These are phyloP conservation scores for Metarhizium brunneum DNA, from an alignment of 2,329 filamentous ascomycete genomes.

Conservation along the genomic window DNA sequence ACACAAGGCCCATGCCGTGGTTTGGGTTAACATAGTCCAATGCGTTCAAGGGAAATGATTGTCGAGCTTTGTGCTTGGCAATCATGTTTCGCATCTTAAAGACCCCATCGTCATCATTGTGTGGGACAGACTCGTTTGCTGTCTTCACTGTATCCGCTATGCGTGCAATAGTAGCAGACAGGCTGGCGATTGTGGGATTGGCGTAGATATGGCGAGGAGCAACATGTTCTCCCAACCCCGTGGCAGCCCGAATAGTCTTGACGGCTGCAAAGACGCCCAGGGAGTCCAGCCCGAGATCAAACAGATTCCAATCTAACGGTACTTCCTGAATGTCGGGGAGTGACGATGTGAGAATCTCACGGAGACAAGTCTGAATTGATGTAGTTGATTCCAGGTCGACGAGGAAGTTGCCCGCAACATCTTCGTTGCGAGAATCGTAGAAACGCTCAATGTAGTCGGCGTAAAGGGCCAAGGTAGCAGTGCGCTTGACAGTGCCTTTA, in stretches of 20 bases:
- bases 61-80: conserved; percentile 15
- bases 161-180: conserved; percentile 15
- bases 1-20: conserved; percentile 19
- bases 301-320: conserved; percentile 15
- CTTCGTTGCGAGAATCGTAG: conserved; percentile 21
- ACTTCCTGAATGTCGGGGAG: conserved; percentile 10
- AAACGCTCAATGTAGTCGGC: conserved; percentile 35
- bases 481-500: conserved; percentile 35
- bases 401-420: conserved; percentile 6
- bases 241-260: conserved; percentile 20
- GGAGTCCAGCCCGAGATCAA: conserved; percentile 22
- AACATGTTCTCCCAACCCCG: conserved; percentile 18
- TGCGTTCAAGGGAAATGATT: conserved; percentile 19
- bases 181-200: conserved; percentile 17
- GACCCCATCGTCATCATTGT: not conserved
- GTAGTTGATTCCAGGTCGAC: conserved; percentile 14
- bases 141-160: conserved; percentile 9
- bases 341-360: conserved; percentile 11
- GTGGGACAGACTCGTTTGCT: conserved; percentile 25
- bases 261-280: conserved; percentile 19
- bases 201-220: conserved; percentile 25
- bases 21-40: conserved; percentile 24
- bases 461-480: conserved; percentile 29
- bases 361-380: conserved; percentile 12
- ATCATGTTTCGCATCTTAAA: conserved; percentile 11